Evolutionary conservation across 2,329 filamentous ascomycete species (phyloP).

Genomic region (Beauveria caledonica): DNA sequence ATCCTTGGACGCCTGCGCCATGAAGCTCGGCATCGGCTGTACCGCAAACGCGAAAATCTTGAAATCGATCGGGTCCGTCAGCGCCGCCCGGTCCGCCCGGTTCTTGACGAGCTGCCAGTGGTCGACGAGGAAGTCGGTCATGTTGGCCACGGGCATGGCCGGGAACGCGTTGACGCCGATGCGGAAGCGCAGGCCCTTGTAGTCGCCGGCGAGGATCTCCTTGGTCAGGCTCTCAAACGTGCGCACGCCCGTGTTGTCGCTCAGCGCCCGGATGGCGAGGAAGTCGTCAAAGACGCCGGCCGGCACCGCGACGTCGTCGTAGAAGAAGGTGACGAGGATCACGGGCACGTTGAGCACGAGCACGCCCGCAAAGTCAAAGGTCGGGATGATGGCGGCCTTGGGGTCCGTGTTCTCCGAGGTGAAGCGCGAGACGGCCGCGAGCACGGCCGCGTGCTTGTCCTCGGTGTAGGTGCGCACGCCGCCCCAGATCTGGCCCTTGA

Average conservation of each 20-base stretch:
- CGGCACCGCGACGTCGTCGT: slow-evolving; percentile 48
- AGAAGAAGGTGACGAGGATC: slow-evolving; percentile 33
- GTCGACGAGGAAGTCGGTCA: slow-evolving; percentile 15
- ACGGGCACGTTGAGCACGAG: slow-evolving; percentile 7
- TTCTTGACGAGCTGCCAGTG: slow-evolving; percentile 10
- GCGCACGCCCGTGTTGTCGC: slow-evolving; percentile 38
- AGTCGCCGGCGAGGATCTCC: slow-evolving; percentile 11
- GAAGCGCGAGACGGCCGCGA: slow-evolving; percentile 11
- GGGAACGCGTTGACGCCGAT: slow-evolving; percentile 18
- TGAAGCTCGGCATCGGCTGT: slow-evolving; percentile 15
- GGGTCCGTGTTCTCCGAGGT: slow-evolving; percentile 11
- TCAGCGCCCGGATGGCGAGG: slow-evolving; percentile 33
- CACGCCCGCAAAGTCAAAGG: slow-evolving; percentile 11
- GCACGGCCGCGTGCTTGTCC: slow-evolving; percentile 7
- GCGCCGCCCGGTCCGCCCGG: not conserved
- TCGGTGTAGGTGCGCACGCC: slow-evolving; percentile 11
- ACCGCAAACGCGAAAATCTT: slow-evolving; percentile 13
- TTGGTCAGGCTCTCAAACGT: slow-evolving; percentile 34
- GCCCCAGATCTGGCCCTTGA: slow-evolving; percentile 11
- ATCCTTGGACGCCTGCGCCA: slow-evolving; percentile 13
- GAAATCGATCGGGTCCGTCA: slow-evolving; percentile 11
- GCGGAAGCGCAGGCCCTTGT: slow-evolving; percentile 15
- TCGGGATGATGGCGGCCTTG: slow-evolving; percentile 14
- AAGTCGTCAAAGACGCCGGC: slow-evolving; percentile 49
- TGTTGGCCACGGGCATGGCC: slow-evolving; percentile 16